Evolutionary conservation across 2,329 filamentous ascomycete species (phyloP).

Genomic region (Arthrinium puccinioides): DNA sequence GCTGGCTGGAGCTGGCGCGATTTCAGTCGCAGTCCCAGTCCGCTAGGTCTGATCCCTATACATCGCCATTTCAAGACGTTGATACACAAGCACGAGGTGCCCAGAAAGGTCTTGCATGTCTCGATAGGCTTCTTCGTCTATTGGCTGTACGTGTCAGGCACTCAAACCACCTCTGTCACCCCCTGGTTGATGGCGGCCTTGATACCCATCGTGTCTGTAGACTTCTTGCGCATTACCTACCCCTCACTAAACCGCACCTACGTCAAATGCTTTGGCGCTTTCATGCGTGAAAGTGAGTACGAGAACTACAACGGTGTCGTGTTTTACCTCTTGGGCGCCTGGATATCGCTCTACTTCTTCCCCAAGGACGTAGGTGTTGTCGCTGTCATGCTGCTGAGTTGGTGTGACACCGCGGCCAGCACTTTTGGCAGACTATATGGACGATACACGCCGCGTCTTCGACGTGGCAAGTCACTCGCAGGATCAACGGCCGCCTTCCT

Average conservation of each 20-base stretch:
- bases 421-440: conserved; percentile 90
- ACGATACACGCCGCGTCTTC: conserved; percentile 76
- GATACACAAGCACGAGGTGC: conserved; percentile 94
- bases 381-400: conserved; percentile 82
- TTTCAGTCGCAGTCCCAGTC: conserved; percentile 85
- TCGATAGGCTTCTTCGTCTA: conserved; percentile 94
- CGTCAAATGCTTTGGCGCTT: conserved; percentile 72
- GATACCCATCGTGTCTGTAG: conserved; percentile 75
- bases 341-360: conserved; percentile 77
- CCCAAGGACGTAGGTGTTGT: conserved; percentile 92
- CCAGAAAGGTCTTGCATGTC: conserved; percentile 85
- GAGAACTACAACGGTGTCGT: conserved; percentile 94
- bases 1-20: conserved; percentile 74
- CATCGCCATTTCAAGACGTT: conserved; percentile 87
- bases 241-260: conserved; percentile 80
- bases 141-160: conserved; percentile 73
- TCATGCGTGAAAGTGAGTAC: conserved; percentile 97
- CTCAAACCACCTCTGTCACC: conserved; percentile 70
- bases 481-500: conserved; percentile 79
- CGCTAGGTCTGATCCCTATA: conserved; percentile 89
- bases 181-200: conserved; percentile 76
- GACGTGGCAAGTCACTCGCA: conserved; percentile 84
- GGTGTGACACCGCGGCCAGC: conserved; percentile 96
- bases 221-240: conserved; percentile 77
- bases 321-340: conserved; percentile 88